Evolutionary conservation across 352 stramenopile species (phyloP), one percentile per base, ranked within the genome.

Genomic region (Bremia lactucae): DNA sequence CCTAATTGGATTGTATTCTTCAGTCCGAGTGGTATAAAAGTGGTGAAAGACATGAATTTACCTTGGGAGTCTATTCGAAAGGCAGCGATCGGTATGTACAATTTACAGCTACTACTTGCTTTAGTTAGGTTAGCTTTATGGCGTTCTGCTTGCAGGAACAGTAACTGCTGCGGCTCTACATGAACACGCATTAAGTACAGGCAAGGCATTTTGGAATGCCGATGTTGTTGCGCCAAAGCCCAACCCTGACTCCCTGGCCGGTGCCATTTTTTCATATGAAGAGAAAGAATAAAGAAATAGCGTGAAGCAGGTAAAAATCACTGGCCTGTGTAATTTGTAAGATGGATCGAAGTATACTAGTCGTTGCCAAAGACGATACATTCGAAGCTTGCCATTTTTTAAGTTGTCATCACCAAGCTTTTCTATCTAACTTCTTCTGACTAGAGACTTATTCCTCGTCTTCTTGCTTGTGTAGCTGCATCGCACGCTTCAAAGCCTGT

Each of bases 1-100:
- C 75, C 73, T 5, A 44, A 75, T 9, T 91, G 79, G 79, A 54
- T 88, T 21, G 75, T 71, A 11, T 88, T 83, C 57, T 91, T 91
- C 45, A 91, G 79, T 46, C 79, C 79, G 0, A 91, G 79, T 26
- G 79, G 79, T 2, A 55, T 91, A 4, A 75, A 79, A 24, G 74
- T 65, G 7, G 61, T 72, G 2, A 70, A 71, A 6, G 50, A 55
- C 1, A 15, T 83, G 19, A 21, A 36, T 21, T 25, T 79, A 10
- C 53, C 60, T 20, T 88, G 75, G 79, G 31, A 50, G n/a, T 51
- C 34, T 4, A 69, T 91, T 34, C 70, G 67, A 26, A 91, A 91
- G 40, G 79, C 70, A 20, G 69, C 79, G 0, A 87, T 91, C 29
- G 78, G 77, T 86, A 60, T 29, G 68, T 52, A 21, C 40, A 28